A percentile compares a stretch with the other conserved stretches of the same genome.
phyloP scores from a whole-genome alignment of 2,329 filamentous ascomycete species.

The Alternaria consortialis region DNA sequence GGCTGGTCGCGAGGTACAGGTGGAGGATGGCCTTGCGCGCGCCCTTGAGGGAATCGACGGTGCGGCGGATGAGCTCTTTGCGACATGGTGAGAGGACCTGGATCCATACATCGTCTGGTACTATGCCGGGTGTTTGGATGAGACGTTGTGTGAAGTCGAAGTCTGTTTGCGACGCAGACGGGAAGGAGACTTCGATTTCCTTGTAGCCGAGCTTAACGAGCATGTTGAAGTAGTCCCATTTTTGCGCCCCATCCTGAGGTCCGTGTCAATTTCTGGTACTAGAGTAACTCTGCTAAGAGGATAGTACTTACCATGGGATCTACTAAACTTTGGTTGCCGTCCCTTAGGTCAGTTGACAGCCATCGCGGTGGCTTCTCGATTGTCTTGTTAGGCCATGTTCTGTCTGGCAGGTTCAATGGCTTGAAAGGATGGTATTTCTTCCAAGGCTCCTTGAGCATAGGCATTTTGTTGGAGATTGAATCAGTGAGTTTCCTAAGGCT shows the following conservation, averaged over 20 bases:
- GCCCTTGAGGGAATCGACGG: constrained; percentile 86
- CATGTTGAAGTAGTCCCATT: constrained; percentile 96
- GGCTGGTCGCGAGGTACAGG: constrained; percentile 94
- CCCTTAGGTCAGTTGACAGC: constrained; percentile 87
- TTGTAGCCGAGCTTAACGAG: constrained; percentile 92
- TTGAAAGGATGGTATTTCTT: constrained; percentile 79
- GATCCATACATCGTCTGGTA: constrained; percentile 89
- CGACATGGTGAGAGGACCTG: constrained; percentile 94
- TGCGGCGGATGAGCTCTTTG: constrained; percentile 87
- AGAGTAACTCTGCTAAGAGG: neutral
- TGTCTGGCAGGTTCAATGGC: constrained; percentile 71
- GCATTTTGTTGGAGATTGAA: constrained; percentile 39
- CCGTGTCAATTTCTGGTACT: neutral
- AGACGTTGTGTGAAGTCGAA: constrained; percentile 92
- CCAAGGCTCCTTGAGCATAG: constrained; percentile 75
- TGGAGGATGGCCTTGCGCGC: constrained; percentile 94
- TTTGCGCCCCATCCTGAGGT: constrained; percentile 85
- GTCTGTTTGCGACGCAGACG: constrained; percentile 92
- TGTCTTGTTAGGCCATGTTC: constrained; percentile 84
- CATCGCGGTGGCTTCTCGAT: constrained; percentile 88
- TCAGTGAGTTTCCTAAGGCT: neutral
- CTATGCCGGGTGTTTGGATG: constrained; percentile 81
- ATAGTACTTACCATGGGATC: constrained; percentile 80
- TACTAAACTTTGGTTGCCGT: constrained; percentile 92
- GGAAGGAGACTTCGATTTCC: constrained; percentile 96